Percentiles rank a stretch among this genome's conserved stretches.
phyloP scores from a whole-genome alignment of 2,329 filamentous ascomycete genomes.

The Pseudogymnoascus verrucosus region DNA sequence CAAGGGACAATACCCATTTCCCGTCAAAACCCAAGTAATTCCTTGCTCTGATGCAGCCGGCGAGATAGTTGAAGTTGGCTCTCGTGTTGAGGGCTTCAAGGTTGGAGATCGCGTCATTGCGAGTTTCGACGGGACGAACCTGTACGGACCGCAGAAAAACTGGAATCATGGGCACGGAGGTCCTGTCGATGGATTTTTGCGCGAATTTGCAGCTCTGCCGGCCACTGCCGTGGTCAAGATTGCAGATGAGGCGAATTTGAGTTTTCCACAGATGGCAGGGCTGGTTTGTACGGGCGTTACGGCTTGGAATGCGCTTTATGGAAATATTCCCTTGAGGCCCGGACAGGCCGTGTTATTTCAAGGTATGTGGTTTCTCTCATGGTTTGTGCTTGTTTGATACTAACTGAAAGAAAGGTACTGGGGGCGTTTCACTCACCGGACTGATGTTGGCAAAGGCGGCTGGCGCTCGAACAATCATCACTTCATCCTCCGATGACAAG shows the following conservation, averaged over 20 bases:
- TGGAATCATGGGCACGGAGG: conserved; percentile 22
- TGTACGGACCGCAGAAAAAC: conserved; percentile 19
- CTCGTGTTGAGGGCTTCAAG: conserved; percentile 20
- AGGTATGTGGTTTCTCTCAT: conserved; percentile 19
- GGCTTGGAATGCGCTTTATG: conserved; percentile 42
- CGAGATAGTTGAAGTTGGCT: conserved; percentile 27
- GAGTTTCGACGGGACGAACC: conserved; percentile 18
- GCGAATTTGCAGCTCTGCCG: conserved; percentile 36
- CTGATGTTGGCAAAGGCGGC: conserved; percentile 40
- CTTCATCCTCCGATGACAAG: conserved; percentile 43
- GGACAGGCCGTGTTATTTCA: conserved; percentile 33
- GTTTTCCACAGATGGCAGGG: conserved; percentile 36
- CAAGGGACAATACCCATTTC: conserved; percentile 25
- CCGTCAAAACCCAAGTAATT: conserved; percentile 28
- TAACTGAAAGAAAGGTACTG: conserved; percentile 32
- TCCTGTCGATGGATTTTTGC: conserved; percentile 32
- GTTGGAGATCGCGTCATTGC: conserved; percentile 29
- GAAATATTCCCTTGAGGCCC: conserved; percentile 32
- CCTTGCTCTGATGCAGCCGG: conserved; percentile 33
- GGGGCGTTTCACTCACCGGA: conserved; percentile 38
- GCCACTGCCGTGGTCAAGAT: conserved; percentile 33
- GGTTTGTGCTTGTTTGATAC: neutral
- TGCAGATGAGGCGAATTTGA: conserved; percentile 40
- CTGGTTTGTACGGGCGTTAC: conserved; percentile 40
- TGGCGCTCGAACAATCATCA: conserved; percentile 39